These are phyloP conservation scores for Tilletia walkeri DNA, from an alignment of 1,284 basidiomycete genomes.

Conservation along the genomic window DNA sequence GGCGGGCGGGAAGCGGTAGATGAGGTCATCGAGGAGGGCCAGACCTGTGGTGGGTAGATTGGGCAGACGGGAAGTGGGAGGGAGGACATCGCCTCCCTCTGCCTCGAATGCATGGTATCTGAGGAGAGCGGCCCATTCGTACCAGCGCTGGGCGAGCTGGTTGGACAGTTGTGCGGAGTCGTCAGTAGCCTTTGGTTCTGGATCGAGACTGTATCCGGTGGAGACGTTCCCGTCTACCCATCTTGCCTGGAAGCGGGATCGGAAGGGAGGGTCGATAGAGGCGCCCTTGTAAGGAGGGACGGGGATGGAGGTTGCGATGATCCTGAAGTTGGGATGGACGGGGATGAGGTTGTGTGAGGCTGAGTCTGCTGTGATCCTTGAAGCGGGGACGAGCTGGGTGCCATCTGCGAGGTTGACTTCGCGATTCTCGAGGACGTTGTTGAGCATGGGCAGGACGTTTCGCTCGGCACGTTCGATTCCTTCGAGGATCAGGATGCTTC, in stretches of 20 bases:
- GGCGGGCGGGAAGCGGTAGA: conserved; percentile 41
- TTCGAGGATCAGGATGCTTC: conserved; percentile 55
- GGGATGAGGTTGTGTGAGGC: conserved; percentile 50
- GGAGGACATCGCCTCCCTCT: conserved; percentile 42
- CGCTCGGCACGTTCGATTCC: conserved; percentile 56
- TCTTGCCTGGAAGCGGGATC: conserved; percentile 56
- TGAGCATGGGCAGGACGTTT: conserved; percentile 54
- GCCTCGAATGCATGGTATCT: conserved; percentile 42
- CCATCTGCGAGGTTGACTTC: conserved; percentile 57
- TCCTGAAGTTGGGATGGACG: conserved; percentile 55
- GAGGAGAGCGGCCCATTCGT: conserved; percentile 40
- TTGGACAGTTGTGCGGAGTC: conserved; percentile 22
- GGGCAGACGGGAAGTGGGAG: conserved; percentile 45
- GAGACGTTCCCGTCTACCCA: conserved; percentile 52
- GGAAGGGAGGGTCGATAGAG: conserved; percentile 57
- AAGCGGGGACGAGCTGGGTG: conserved; percentile 56
- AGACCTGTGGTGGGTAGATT: conserved; percentile 48
- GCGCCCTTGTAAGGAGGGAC: conserved; percentile 56
- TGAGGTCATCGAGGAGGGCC: conserved; percentile 41
- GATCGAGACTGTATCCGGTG: conserved; percentile 14
- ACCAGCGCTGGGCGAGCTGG: conserved; percentile 40
- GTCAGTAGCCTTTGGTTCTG: not conserved
- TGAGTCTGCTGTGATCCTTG: conserved; percentile 40
- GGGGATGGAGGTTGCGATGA: conserved; percentile 55
- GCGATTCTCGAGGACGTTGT: conserved; percentile 56